Conservation (phyloP, 2,329 filamentous ascomycete species). For the Aspergillus sp. region DNA sequence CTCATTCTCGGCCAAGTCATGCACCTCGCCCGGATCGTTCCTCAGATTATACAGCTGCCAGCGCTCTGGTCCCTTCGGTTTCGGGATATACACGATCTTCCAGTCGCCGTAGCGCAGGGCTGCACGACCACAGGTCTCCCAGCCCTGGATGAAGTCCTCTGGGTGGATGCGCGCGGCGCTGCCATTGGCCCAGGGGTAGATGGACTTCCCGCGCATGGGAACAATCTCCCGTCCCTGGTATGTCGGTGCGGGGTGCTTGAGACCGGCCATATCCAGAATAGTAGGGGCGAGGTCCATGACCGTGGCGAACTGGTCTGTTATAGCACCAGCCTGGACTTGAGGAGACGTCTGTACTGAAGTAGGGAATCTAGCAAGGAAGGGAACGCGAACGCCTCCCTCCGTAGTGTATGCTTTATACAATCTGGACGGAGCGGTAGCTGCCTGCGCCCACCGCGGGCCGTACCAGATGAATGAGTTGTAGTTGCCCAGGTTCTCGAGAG, state of each 20-base stretch:
- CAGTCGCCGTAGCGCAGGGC: slow-evolving; percentile 59
- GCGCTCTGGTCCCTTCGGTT: slow-evolving; percentile 56
- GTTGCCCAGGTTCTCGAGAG: slow-evolving; percentile 44
- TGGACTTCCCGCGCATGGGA: slow-evolving; percentile 53
- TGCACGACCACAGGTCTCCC: slow-evolving; percentile 58
- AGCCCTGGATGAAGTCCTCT: slow-evolving; percentile 56
- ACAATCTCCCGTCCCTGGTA: slow-evolving; percentile 56
- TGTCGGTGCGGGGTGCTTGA: slow-evolving; percentile 54
- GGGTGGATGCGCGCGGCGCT: slow-evolving; percentile 48
- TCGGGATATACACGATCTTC: slow-evolving; percentile 61
- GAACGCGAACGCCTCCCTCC: slow-evolving; percentile 56
- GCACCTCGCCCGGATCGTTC: slow-evolving; percentile 54
- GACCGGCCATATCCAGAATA: slow-evolving; percentile 44
- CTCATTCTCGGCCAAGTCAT: slow-evolving; percentile 46
- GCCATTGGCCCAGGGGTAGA: slow-evolving; percentile 46
- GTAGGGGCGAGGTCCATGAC: slow-evolving; percentile 57
- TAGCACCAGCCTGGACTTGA: slow-evolving; percentile 34
- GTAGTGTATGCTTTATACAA: slow-evolving; percentile 54
- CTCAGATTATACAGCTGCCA: slow-evolving; percentile 61
- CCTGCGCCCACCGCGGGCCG: slow-evolving; percentile 59
- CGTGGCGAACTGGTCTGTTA: slow-evolving; percentile 55
- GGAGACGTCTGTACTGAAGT: slow-evolving; percentile 23
- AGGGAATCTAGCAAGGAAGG: slow-evolving; percentile 52
- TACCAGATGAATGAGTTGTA: slow-evolving; percentile 63
- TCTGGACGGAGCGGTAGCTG: slow-evolving; percentile 53